Conservation (phyloP, 2,329 filamentous ascomycete genomes). For the Xylariaceae sp. region DNA sequence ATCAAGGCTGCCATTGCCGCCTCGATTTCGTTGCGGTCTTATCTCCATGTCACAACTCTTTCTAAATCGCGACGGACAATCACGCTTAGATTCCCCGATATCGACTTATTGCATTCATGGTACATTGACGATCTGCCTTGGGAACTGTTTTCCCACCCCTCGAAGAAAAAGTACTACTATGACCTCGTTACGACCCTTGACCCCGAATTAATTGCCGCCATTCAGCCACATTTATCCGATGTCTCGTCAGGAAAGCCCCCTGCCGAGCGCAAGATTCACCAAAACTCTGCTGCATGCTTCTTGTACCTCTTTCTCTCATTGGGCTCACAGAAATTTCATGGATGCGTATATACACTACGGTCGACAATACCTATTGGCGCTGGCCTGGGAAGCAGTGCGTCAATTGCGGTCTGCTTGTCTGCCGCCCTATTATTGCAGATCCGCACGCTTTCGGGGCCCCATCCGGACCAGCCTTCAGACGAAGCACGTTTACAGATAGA, state of each 20-base stretch:
- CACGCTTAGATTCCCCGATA: conserved; percentile 84
- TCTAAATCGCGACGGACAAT: conserved; percentile 89
- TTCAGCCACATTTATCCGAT: conserved; percentile 71
- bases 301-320: conserved; percentile 90
- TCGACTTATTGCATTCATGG: conserved; percentile 87
- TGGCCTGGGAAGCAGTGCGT: conserved; percentile 90
- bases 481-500: conserved; percentile 90
- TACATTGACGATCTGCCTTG: conserved; percentile 89
- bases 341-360: conserved; percentile 83
- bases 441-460: conserved; percentile 81
- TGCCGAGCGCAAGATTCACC: conserved; percentile 77
- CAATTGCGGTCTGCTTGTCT: conserved; percentile 83
- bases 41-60: conserved; percentile 89
- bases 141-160: conserved; percentile 70
- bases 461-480: conserved; percentile 81
- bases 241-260: conserved; percentile 66
- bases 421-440: conserved; percentile 83
- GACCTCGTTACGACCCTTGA: conserved; percentile 82
- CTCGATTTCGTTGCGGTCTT: conserved; percentile 89
- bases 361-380: conserved; percentile 92
- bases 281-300: conserved; percentile 76
- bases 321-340: conserved; percentile 71
- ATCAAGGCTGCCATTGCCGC: conserved; percentile 82
- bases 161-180: conserved; percentile 94
- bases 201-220: conserved; percentile 70